Conservation (phyloP, 371 early-diverging fungal species). For the Coemansia sp. region DNA sequence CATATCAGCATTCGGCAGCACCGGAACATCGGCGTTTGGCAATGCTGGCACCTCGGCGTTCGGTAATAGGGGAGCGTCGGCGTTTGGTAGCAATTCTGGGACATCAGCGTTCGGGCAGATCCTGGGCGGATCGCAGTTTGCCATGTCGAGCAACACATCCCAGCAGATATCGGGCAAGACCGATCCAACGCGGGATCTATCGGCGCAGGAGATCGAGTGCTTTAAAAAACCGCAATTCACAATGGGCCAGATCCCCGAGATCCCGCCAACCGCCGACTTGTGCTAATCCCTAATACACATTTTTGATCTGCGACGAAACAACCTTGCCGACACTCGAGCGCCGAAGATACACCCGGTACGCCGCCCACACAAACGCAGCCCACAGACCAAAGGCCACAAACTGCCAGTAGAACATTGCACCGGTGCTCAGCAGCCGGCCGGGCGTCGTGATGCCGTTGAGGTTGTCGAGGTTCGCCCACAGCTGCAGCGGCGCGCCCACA, state of each 20-base stretch:
- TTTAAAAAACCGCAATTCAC: conserved; percentile 22
- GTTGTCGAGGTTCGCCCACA: conserved; percentile 33
- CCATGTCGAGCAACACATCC: background rate
- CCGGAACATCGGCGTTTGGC: background rate
- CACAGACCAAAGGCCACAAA: conserved; percentile 5
- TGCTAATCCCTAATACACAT: background rate
- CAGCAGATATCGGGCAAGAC: conserved; percentile 12
- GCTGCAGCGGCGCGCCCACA: conserved; percentile 15
- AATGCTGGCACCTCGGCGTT: background rate
- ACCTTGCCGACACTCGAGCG: too few relatives aligned
- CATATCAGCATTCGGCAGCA: conserved; percentile 5
- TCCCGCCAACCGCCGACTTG: conserved; percentile 29
- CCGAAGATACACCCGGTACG: background rate
- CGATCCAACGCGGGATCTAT: conserved; percentile 18
- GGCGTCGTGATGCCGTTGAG: conserved; percentile 25
- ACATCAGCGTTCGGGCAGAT: conserved; percentile 17
- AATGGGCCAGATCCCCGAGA: conserved; percentile 30
- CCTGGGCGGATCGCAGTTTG: background rate
- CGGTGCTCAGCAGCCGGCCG: background rate
- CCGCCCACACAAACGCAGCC: background rate
- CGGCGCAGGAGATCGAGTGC: conserved; percentile 18
- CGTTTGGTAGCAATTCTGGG: background rate
- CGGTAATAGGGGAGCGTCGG: background rate
- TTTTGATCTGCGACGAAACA: too few relatives aligned
- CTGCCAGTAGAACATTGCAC: conserved; percentile 10